These are phyloP conservation scores for Bryoglossum gracile DNA, from an alignment of 495 filamentous ascomycete species.

Conservation along the genomic window DNA sequence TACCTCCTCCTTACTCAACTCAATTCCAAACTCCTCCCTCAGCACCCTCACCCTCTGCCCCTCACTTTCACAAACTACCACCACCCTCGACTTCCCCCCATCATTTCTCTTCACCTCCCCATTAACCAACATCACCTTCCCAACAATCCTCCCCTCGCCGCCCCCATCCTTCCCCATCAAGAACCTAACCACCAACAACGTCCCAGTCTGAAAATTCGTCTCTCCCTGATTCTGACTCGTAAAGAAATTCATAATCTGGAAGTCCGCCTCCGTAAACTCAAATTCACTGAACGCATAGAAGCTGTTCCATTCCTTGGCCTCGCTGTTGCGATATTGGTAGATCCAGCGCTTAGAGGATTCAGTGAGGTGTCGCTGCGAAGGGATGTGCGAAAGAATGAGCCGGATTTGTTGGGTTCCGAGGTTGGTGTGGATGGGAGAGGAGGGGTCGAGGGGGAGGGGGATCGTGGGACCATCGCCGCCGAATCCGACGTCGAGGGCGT, in stretches of 20 bases:
- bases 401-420: conserved; percentile 28
- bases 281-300: conserved; percentile 36
- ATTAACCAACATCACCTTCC: conserved; percentile 52
- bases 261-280: conserved; percentile 39
- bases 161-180: conserved; percentile 32
- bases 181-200: conserved; percentile 50
- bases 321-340: conserved; percentile 28
- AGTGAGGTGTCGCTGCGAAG: conserved; percentile 22
- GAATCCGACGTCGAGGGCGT: conserved; percentile 66
- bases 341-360: conserved; percentile 32
- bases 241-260: conserved; percentile 55
- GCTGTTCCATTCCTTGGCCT: conserved; percentile 28
- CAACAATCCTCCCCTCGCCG: conserved; percentile 36
- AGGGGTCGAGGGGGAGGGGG: conserved; percentile 14
- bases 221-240: conserved; percentile 32
- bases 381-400: conserved; percentile 19
- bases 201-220: conserved; percentile 41
- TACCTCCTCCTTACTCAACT: conserved; percentile 44
- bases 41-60: conserved; percentile 44
- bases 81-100: conserved; percentile 46
- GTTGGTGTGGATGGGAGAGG: conserved; percentile 19
- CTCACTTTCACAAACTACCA: conserved; percentile 42
- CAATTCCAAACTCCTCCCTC: conserved; percentile 48
- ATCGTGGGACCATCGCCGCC: conserved; percentile 35
- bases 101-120: conserved; percentile 51